These are phyloP conservation scores for Boletus bicolor DNA, from an alignment of 768 basidiomycete genomes.

Conservation along the genomic window DNA sequence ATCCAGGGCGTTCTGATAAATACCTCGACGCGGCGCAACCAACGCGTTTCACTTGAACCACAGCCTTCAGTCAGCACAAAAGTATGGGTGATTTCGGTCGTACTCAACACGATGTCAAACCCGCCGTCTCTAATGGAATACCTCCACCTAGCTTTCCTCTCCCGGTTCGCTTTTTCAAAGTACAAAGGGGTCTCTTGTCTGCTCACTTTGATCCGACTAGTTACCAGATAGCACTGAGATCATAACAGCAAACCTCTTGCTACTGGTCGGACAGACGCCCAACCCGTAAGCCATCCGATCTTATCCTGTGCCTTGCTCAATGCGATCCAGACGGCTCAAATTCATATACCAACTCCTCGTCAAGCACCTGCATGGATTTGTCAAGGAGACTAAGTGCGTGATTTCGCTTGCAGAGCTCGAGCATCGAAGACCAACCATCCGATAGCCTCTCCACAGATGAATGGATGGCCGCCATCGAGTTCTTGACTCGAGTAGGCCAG, in stretches of 20 bases:
- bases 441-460: constrained; percentile 71
- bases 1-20: neutral
- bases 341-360: constrained; percentile 53
- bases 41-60: neutral
- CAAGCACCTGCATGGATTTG: constrained; percentile 70
- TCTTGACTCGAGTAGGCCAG: constrained; percentile 73
- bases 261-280: constrained; percentile 36
- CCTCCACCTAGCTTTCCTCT: constrained; percentile 37
- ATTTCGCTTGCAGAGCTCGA: neutral
- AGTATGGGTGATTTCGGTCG: constrained; percentile 9
- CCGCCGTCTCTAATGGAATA: constrained; percentile 41
- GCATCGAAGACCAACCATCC: neutral
- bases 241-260: constrained; percentile 47
- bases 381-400: constrained; percentile 61
- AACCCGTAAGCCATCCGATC: constrained; percentile 35
- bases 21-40: no score
- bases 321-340: constrained; percentile 35
- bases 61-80: neutral
- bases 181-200: no score
- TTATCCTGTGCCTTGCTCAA: neutral
- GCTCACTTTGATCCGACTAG: constrained; percentile 27
- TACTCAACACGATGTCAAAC: constrained; percentile 7
- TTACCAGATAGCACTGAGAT: constrained; percentile 47
- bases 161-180: constrained; percentile 32
- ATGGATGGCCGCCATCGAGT: constrained; percentile 79